Base-by-base conservation (phyloP, 2,329 filamentous ascomycete species). In the Aureobasidium sp. region DNA sequence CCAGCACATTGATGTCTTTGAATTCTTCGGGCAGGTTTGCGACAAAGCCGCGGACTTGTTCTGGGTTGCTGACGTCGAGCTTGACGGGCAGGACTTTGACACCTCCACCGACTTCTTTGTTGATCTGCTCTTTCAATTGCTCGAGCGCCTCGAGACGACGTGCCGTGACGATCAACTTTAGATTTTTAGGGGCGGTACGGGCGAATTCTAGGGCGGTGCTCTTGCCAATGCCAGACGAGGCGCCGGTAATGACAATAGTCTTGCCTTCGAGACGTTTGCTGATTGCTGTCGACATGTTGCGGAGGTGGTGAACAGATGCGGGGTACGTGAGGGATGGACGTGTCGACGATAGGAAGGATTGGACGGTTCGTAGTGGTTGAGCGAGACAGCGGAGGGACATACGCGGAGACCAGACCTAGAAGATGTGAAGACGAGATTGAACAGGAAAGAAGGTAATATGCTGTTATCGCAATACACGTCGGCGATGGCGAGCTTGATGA, bases 181-280 rank as follows among this genome's bases (percentile, higher is more conserved):
- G 81, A 73, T 88, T 83, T 62, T 86, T 82, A 8, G 91, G 91
- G 25, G 88, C 84, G 1, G 92, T 93, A 62, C 90, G 86, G 29
- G 94, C 94, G 72, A 97, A 99, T 75, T 97, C 94, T 67, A 94
- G 79, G n/a, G 93, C 94, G 20, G 84, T 88, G 68, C 83, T 85
- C 62, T 83, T 84, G 27, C 94, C 94, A 75, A 99, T 97, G 65
- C 94, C 94, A 22, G 91, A 95, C 4, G 89, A 94, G 36, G 94
- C 94, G 62, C 94, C 94, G 5, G 94, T 97, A 66, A 99, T 84
- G 62, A 97, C 77, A 63, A 97, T 81, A 5, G 91, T 97, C 80
- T 97, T 97, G 83, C 91, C 91, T 70, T 88, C 83, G 64, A 99
- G 89, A 78, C 93, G 91, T 75, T 91, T 88, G 66, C 82, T 82